Conservation (phyloP, 768 basidiomycete species). For the Suillus occidentalis region DNA sequence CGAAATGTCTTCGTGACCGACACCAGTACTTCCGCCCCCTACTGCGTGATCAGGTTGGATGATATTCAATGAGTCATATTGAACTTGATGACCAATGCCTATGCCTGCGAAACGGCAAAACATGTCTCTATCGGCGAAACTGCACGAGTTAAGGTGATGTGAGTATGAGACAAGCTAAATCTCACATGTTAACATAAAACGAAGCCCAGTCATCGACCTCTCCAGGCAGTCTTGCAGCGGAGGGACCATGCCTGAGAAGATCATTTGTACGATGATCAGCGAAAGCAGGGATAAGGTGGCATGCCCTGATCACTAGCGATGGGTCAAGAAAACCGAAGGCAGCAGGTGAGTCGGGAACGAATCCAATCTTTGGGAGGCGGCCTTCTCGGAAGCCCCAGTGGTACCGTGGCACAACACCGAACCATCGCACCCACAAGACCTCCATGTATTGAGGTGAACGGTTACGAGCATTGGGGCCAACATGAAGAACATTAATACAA, state of each 20-base stretch:
- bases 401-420: neutral
- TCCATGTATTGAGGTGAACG: neutral
- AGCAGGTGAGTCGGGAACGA: neutral
- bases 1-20: neutral
- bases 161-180: neutral
- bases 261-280: neutral
- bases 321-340: neutral
- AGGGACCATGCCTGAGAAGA: neutral
- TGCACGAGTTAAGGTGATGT: neutral
- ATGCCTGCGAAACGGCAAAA: slow-evolving; percentile 7
- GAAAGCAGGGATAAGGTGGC: neutral
- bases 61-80: neutral
- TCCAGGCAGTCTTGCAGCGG: neutral
- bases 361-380: neutral
- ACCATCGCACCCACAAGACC: neutral
- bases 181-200: neutral
- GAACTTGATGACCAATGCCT: slow-evolving; percentile 6
- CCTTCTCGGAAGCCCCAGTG: neutral
- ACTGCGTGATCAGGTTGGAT: neutral
- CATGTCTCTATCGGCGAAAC: slow-evolving; percentile 14
- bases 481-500: neutral
- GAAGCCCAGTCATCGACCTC: neutral
- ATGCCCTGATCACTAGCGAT: neutral
- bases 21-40: neutral
- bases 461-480: neutral